Evolutionary conservation across 441 rosid genomes (phyloP).

Genomic region (Metrosideros polymorpha): DNA sequence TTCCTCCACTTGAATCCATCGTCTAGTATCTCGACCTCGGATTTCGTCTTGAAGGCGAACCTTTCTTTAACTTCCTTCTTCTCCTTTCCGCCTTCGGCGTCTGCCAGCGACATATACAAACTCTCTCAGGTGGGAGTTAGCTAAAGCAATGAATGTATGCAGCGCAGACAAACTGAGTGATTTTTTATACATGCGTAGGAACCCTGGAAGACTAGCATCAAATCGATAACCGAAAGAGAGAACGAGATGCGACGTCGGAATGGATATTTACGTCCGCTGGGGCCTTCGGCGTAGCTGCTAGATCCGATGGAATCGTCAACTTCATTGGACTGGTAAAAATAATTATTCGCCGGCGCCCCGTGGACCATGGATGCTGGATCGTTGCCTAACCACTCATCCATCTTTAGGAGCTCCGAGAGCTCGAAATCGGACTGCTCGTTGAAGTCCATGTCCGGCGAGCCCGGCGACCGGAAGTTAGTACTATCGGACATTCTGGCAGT

Average conservation of each 20-base stretch:
- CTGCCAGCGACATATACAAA: constrained; percentile 10
- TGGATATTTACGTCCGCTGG: constrained; percentile 23
- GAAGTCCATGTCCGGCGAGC: constrained; percentile 21
- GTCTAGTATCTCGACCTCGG: constrained; percentile 73
- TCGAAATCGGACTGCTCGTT: constrained; percentile 24
- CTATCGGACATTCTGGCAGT: constrained; percentile 3
- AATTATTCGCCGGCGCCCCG: constrained; percentile 10
- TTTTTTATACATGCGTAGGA: background rate
- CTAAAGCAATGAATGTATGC: background rate
- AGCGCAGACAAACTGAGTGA: background rate
- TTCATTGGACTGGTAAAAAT: constrained; percentile 25
- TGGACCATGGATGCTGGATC: constrained; percentile 25
- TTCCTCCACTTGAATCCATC: constrained; percentile 95
- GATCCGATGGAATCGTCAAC: constrained; percentile 19
- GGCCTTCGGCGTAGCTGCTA: constrained; percentile 17
- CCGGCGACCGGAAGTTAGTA: constrained; percentile 1
- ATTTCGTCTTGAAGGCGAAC: constrained; percentile 69
- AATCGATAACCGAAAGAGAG: background rate
- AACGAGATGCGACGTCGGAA: background rate
- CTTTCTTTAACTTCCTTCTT: constrained; percentile 42
- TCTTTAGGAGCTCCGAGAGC: constrained; percentile 34
- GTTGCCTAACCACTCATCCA: constrained; percentile 32
- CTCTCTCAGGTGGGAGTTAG: background rate
- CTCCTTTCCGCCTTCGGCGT: constrained; percentile 14
- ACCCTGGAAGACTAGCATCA: background rate